Base-by-base conservation (phyloP, 73 alveolate genomes). In the Durusdinium trenchii region DNA sequence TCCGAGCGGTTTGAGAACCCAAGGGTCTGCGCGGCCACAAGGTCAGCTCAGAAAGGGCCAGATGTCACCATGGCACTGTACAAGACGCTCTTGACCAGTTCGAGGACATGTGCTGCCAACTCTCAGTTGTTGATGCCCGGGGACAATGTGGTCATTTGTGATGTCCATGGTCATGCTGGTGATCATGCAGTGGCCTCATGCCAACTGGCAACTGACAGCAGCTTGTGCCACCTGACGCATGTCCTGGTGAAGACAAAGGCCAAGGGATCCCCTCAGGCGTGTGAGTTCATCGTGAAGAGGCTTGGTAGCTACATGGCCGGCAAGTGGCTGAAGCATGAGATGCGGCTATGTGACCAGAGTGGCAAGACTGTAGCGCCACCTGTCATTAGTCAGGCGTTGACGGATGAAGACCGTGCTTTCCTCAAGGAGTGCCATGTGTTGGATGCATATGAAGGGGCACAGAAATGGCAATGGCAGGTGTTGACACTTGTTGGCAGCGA, bases 21-120 rank as follows among this genome's bases (percentile, higher is more conserved):
- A n/a, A 18, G 85, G 6, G 9, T 73, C 28, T 73, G 85, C 51
- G 52, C 85, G 26, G 18, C 48, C 36, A 73, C 85, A 7, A 26
- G 85, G 51, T 73, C 85, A 3, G 85, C 85, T 26, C 85, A 73
- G 85, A 73, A 73, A 36, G 85, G 85, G 36, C 85, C 85, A 36
- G 85, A 73, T 7, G 85, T 36, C 28, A 7, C 18, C 51, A 4
- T n/a, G 46, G 32, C 20, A 36, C 51, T 73, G 48, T 73, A n/a
- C 85, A 73, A 73, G 85, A 48, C 26, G 32, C 51, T 73, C 52
- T 73, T 30, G 23, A 6, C 85, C 48, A 73, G 18, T 6, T 73
- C 85, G 4, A 73, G 36, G 51, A 3, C 6, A 3, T 16, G 46
- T 9, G 32, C 52, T 36, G 48, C 51, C 48, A 73, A 73, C 51